Conservation (phyloP, 164 flowering plant species). For the Malania oleifera region DNA sequence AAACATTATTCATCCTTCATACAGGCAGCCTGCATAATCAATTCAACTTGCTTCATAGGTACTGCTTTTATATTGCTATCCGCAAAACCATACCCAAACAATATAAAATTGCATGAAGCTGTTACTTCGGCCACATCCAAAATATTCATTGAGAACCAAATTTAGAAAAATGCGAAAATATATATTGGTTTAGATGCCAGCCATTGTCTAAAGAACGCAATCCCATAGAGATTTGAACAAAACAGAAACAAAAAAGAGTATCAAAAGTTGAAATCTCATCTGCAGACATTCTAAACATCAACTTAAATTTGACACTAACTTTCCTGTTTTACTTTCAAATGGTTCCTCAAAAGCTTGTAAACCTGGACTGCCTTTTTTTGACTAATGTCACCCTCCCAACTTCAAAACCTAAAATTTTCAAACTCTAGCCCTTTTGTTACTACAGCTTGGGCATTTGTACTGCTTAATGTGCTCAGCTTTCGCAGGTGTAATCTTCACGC, state of each 20-base stretch:
- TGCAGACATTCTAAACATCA: conserved; percentile 15
- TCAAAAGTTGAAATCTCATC: conserved; percentile 20
- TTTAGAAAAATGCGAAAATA: background rate
- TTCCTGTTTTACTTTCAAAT: conserved; percentile 11
- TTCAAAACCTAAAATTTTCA: conserved; percentile 21
- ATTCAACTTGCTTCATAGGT: too few species aligned
- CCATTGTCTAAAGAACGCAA: conserved; percentile 11
- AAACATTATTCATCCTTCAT: too few species aligned
- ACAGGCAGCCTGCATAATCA: too few species aligned
- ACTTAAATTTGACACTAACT: conserved; percentile 14
- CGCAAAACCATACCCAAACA: too few species aligned
- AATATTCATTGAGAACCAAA: background rate
- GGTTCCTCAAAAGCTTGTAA: conserved; percentile 10
- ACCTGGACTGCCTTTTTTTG: conserved; percentile 7
- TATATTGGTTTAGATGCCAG: conserved; percentile 8
- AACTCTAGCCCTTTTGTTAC: conserved; percentile 66
- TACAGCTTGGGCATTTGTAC: conserved; percentile 82
- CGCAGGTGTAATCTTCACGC: conserved; percentile 78
- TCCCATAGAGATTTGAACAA: conserved; percentile 9
- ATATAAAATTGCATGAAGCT: too few species aligned
- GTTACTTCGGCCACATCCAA: too few species aligned
- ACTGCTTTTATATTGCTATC: too few species aligned
- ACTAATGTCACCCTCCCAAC: conserved; percentile 4
- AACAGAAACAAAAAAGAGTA: conserved; percentile 9
- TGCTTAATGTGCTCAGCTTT: conserved; percentile 83